These are phyloP conservation scores for Cucumis variabilis DNA, from an alignment of 331 rosid species.

Conservation along the genomic window DNA sequence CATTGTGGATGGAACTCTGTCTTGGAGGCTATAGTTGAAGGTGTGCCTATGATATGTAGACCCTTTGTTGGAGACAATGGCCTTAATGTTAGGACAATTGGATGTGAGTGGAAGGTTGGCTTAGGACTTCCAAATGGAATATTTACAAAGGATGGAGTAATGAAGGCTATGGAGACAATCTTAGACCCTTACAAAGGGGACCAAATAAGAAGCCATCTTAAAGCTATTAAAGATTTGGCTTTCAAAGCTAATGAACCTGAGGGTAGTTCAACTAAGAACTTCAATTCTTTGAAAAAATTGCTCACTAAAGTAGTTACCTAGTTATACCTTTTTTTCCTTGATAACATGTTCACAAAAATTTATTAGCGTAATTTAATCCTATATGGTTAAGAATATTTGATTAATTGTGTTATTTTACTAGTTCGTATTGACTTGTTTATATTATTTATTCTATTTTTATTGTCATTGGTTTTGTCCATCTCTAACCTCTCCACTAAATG, in stretches of 20 bases:
- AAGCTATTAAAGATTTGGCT: background rate
- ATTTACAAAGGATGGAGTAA: background rate
- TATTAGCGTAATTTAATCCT: too few species aligned
- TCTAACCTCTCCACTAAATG: too few species aligned
- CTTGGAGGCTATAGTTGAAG: conserved; percentile 12
- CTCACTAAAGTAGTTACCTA: background rate
- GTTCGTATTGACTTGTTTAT: too few species aligned
- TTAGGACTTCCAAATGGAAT: background rate
- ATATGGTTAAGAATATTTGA: too few species aligned
- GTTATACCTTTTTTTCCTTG: too few species aligned
- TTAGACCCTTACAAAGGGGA: background rate
- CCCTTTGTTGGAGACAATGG: conserved; percentile 9
- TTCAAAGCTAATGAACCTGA: background rate
- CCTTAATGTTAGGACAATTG: conserved; percentile 1
- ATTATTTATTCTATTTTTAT: too few species aligned
- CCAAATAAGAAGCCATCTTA: background rate
- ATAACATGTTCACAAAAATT: too few species aligned
- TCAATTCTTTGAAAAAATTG: background rate
- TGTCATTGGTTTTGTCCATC: too few species aligned
- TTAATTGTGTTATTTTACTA: too few species aligned
- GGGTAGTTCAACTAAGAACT: background rate
- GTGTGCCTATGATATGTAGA: background rate
- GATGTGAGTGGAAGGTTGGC: background rate
- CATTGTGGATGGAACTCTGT: conserved; percentile 27
- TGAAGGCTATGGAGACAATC: background rate